Evolutionary conservation across 2,329 filamentous ascomycete species (phyloP).

Genomic region (Beauveria caledonica): DNA sequence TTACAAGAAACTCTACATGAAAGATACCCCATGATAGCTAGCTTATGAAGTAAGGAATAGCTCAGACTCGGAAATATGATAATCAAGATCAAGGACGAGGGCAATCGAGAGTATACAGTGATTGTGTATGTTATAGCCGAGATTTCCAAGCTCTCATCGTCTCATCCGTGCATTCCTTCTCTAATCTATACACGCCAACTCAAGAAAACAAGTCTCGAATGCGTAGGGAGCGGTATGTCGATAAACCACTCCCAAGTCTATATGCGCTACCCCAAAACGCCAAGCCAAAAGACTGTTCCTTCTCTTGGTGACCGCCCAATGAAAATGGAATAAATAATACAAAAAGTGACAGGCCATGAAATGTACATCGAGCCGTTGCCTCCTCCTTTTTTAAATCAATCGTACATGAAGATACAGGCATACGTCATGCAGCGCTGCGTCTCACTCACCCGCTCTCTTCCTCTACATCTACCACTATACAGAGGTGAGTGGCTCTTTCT

Average conservation of each 20-base stretch:
- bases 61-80: background rate
- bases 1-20: background rate
- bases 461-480: background rate
- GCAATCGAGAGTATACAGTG: background rate
- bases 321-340: constrained; percentile 1
- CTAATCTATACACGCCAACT: background rate
- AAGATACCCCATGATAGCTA: constrained; percentile 1
- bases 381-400: background rate
- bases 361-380: background rate
- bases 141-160: background rate
- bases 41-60: background rate
- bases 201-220: constrained; percentile 6
- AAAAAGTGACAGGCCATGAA: constrained; percentile 1
- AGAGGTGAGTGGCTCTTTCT: background rate
- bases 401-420: constrained; percentile 1
- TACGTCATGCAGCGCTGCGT: background rate
- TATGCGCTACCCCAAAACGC: constrained; percentile 8
- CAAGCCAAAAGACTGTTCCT: background rate
- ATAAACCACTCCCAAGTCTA: constrained; percentile 3
- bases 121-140: background rate
- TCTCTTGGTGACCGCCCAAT: background rate
- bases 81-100: background rate
- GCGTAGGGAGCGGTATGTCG: constrained; percentile 1
- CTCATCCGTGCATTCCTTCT: background rate
- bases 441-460: background rate